phyloP scores from a whole-genome alignment of 1,284 basidiomycete genomes.

The Irpex rosettiformis region DNA sequence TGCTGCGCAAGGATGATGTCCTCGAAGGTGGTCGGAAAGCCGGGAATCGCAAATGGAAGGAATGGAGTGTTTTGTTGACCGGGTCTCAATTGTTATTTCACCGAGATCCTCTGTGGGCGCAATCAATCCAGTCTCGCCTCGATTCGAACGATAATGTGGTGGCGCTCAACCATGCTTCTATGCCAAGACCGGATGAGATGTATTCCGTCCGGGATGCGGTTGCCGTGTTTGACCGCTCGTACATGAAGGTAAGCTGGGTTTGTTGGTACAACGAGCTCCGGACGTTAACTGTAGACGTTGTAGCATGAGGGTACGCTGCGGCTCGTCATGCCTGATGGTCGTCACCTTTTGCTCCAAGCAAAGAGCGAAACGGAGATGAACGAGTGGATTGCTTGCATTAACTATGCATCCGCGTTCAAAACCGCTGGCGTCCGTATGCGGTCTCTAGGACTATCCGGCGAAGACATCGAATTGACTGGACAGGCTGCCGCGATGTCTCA shows the following conservation, averaged over 20 bases:
- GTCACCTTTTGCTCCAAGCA: conserved; percentile 82
- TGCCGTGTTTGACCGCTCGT: conserved; percentile 77
- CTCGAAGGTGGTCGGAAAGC: conserved; percentile 76
- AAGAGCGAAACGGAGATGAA: conserved; percentile 76
- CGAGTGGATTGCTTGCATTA: conserved; percentile 90
- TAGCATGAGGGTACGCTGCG: conserved; percentile 62
- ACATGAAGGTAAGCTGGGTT: conserved; percentile 56
- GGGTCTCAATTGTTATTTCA: conserved; percentile 91
- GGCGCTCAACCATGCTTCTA: conserved; percentile 47
- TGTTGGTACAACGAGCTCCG: neutral
- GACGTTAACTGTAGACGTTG: neutral
- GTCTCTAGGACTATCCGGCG: conserved; percentile 61
- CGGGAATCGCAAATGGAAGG: conserved; percentile 82
- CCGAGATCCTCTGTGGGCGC: conserved; percentile 76
- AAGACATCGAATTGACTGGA: conserved; percentile 74
- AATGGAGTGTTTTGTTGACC: conserved; percentile 85
- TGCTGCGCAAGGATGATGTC: conserved; percentile 84
- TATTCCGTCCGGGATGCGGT: conserved; percentile 77
- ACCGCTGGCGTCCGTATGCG: conserved; percentile 85
- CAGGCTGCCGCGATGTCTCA: conserved; percentile 83
- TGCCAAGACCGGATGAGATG: conserved; percentile 86
- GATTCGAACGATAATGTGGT: conserved; percentile 43
- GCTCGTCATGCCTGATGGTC: conserved; percentile 71
- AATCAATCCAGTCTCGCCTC: conserved; percentile 51
- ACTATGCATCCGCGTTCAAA: conserved; percentile 93